Evolutionary conservation across 305 asterid species (phyloP), one percentile per base, ranked within the genome.

Genomic region (Rubia occidens): DNA sequence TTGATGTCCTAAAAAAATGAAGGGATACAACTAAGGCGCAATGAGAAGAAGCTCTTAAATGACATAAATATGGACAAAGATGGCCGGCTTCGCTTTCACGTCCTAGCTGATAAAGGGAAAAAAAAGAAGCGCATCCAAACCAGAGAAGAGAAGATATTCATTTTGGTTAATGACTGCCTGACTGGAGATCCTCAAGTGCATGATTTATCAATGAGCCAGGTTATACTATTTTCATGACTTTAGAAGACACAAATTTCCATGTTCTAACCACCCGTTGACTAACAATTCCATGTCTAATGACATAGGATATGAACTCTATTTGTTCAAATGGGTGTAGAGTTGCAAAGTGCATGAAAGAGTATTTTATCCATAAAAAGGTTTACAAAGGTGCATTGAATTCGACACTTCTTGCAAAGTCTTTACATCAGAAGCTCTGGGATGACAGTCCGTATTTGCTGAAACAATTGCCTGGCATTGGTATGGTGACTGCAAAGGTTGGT

Each of bases 401-500:
- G 67, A 80, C 37, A 42, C 65, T 68, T 68, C 59, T 74, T 14
- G 78, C 78, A 1, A 74, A 74, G 39, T 74, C 70, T 11, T 61
- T 74, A 68, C 18, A 68, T 69, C 74, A 74, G 40, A 68, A 68
- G 70, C 70, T 74, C 47, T 74, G 78, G 78, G 70, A 74, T 54
- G 74, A 68, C 20, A 87, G 97, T 80, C 95, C 95, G 18, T 94
- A 84, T 86, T 83, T 91, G 86, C 94, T 94, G 80, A 94, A 94
- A 82, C 99, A 94, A 77, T 79, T 94, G 77, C 93, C 96, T 54
- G 99, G 99, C 79, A 91, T 94, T 63, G 99, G 99, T 60, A 89
- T 89, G 96, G 99, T 94, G 80, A 94, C 99, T 37, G 99, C 99
- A 74, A 94, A 94, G 97, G 99, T 94, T 61, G 66, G 81, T 74